phyloP scores from a whole-genome alignment of 371 early-diverging fungal species.

The Rhizopus arrhizus region DNA sequence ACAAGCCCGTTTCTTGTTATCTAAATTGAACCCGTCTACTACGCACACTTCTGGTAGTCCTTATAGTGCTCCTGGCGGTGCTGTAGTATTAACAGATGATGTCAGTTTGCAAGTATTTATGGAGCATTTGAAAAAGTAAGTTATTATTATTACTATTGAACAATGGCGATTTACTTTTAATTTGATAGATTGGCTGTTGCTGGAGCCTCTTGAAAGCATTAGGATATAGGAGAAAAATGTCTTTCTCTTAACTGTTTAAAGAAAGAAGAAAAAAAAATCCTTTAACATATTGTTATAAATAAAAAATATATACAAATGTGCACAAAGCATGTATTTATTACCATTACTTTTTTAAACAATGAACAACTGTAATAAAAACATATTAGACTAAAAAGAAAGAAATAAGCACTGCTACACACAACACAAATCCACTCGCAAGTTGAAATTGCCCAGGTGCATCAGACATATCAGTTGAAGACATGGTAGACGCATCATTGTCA shows the following conservation, averaged over 20 bases:
- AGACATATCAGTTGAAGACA: no score
- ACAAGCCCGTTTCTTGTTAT: conserved; percentile 98
- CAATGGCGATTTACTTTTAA: neutral
- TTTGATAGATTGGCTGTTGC: conserved; percentile 48
- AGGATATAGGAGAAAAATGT: neutral
- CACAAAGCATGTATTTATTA: no score
- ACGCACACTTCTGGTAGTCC: conserved; percentile 82
- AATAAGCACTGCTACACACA: neutral
- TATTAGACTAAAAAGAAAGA: neutral
- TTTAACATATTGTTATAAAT: conserved; percentile 1
- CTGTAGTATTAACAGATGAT: conserved; percentile 97
- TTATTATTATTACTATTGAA: conserved; percentile 2
- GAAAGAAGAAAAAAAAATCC: neutral
- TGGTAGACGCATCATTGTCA: no score
- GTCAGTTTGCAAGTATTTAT: conserved; percentile 97
- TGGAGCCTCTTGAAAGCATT: conserved; percentile 42
- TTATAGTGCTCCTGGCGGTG: conserved; percentile 67
- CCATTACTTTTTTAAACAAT: neutral
- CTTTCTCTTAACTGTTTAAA: neutral
- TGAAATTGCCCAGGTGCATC: no score
- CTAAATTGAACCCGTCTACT: conserved; percentile 98
- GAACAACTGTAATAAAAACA: neutral
- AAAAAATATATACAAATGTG: neutral
- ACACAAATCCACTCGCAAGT: no score
- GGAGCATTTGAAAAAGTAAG: conserved; percentile 92